Evolutionary conservation across 257 asterid genomes (phyloP).

Genomic region (Handroanthus guayacan): DNA sequence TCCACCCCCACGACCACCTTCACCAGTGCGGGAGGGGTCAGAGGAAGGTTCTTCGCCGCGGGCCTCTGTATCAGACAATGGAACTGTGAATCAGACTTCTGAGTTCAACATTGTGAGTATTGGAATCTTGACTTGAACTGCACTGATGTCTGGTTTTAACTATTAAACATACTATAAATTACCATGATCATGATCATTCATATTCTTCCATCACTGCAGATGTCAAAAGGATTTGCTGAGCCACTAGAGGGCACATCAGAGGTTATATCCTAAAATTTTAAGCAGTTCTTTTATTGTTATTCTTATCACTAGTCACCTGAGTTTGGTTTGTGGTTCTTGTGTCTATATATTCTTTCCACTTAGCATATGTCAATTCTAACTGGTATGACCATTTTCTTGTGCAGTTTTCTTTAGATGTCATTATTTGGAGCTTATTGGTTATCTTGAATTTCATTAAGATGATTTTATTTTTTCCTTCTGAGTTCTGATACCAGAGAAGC

Average conservation of each 20-base stretch:
- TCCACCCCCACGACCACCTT: conserved; percentile 85
- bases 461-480: not conserved
- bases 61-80: conserved; percentile 90
- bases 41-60: conserved; percentile 97
- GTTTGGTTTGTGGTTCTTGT: not conserved
- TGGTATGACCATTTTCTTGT: not conserved
- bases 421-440: not conserved
- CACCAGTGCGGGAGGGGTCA: conserved; percentile 93
- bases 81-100: conserved; percentile 62
- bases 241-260: conserved; percentile 67
- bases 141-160: conserved; percentile 5
- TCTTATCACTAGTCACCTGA: not conserved
- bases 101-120: conserved; percentile 72
- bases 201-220: conserved; percentile 45
- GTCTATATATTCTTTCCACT: not conserved
- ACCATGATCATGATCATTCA: not conserved
- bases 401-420: not conserved
- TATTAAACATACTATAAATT: not conserved
- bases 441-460: not conserved
- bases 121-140: conserved; percentile 23
- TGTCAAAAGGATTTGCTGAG: conserved; percentile 60
- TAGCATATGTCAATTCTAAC: not conserved
- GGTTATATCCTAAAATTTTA: conserved; percentile 51
- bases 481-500: not conserved
- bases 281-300: not conserved